A percentile compares a stretch with the other conserved stretches of the same genome.
phyloP scores from a whole-genome alignment of 768 basidiomycete genomes.

The Coprinopsis strossmayeri region DNA sequence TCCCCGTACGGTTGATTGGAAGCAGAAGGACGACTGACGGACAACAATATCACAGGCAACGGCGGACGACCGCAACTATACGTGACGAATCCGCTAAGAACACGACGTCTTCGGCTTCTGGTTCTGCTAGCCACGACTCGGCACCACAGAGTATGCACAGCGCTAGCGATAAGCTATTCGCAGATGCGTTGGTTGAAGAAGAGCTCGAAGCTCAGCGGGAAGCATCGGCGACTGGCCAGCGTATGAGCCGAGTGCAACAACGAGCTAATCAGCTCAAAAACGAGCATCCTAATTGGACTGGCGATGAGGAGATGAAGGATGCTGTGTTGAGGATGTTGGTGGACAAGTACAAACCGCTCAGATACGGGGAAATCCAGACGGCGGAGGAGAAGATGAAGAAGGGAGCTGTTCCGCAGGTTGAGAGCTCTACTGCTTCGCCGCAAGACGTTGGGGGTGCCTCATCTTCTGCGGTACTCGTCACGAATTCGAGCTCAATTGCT shows the following conservation, averaged over 20 bases:
- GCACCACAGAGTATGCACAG: neutral
- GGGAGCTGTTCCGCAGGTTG: constrained; percentile 1
- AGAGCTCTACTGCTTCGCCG: constrained; percentile 16
- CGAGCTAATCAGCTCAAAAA: constrained; percentile 18
- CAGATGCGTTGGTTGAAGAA: neutral
- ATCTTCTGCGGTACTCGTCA: constrained; percentile 13
- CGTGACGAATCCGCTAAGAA: neutral
- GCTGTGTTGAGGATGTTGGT: constrained; percentile 78
- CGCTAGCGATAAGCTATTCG: neutral
- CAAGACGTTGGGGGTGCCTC: neutral
- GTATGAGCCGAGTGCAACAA: neutral
- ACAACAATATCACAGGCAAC: too few relatives aligned
- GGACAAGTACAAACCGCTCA: constrained; percentile 80
- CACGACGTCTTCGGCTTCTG: too few relatives aligned
- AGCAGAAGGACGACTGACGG: too few relatives aligned
- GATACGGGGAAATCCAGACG: constrained; percentile 48
- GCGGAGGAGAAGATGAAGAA: constrained; percentile 64
- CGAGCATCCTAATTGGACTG: constrained; percentile 66
- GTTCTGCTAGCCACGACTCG: too few relatives aligned
- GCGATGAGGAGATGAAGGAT: constrained; percentile 66
- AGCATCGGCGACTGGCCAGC: neutral
- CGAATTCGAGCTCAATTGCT: constrained; percentile 13
- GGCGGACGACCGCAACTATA: too few relatives aligned
- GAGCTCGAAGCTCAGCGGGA: too few relatives aligned
- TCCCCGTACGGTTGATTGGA: too few relatives aligned